These are phyloP conservation scores for Camelina laxa DNA, from an alignment of 345 rosid genomes.

Conservation along the genomic window DNA sequence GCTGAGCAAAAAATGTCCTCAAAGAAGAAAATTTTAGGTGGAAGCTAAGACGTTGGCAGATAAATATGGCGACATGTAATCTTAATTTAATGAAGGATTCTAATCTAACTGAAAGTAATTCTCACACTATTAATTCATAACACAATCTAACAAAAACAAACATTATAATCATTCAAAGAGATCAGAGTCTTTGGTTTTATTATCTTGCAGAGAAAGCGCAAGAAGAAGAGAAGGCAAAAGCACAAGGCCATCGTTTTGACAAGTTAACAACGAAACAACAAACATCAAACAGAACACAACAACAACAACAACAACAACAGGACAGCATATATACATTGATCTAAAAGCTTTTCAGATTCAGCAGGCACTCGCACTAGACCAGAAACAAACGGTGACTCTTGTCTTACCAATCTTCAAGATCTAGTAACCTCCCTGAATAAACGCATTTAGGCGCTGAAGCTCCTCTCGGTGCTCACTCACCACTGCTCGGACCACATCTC, in stretches of 20 bases:
- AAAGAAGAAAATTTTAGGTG: too few relatives aligned
- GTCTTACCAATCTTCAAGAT: conserved; percentile 33
- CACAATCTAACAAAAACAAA: conserved; percentile 7
- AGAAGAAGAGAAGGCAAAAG: background rate
- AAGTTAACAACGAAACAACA: conserved; percentile 32
- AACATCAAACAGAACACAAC: conserved; percentile 28
- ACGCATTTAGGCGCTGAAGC: conserved; percentile 88
- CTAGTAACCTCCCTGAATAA: conserved; percentile 94
- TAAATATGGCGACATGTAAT: too few relatives aligned
- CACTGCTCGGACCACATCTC: conserved; percentile 99
- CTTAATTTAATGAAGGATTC: background rate
- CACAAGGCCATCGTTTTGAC: conserved; percentile 28
- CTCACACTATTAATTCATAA: background rate
- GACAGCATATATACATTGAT: conserved; percentile 32
- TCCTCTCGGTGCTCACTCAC: conserved; percentile 92
- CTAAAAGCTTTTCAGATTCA: conserved; percentile 28
- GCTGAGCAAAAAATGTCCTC: too few relatives aligned
- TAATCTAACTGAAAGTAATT: background rate
- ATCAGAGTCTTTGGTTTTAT: conserved; percentile 40
- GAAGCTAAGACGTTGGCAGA: too few relatives aligned
- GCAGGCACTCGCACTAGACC: conserved; percentile 5
- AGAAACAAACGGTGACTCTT: conserved; percentile 5
- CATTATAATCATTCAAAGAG: conserved; percentile 23
- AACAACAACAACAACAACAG: conserved; percentile 2
- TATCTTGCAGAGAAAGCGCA: conserved; percentile 27